Conservation (phyloP, 768 basidiomycete genomes). For the Podaxis sp. region DNA sequence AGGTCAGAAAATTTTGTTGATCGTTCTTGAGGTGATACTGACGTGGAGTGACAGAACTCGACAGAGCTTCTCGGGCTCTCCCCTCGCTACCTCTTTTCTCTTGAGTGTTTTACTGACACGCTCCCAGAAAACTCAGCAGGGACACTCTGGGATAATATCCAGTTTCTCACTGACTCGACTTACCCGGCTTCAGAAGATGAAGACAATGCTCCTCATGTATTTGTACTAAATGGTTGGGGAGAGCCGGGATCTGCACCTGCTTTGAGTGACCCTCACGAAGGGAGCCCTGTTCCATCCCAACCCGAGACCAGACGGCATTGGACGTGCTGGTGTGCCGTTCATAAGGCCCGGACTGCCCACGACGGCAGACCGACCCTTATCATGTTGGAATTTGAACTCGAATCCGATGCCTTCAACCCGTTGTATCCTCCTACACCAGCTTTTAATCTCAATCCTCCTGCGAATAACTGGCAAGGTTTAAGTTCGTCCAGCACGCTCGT, state of each 20-base stretch:
- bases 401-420: slow-evolving; percentile 67
- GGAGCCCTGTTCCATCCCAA: slow-evolving; percentile 16
- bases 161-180: slow-evolving; percentile 54
- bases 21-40: background rate
- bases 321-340: slow-evolving; percentile 71
- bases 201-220: slow-evolving; percentile 52
- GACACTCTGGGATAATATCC: slow-evolving; percentile 70
- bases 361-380: slow-evolving; percentile 36
- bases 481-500: background rate
- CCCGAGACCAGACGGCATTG: slow-evolving; percentile 33
- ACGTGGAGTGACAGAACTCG: slow-evolving; percentile 50
- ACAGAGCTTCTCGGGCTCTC: slow-evolving; percentile 73
- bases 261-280: slow-evolving; percentile 26
- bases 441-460: background rate
- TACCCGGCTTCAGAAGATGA: slow-evolving; percentile 40
- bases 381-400: slow-evolving; percentile 80
- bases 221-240: slow-evolving; percentile 69
- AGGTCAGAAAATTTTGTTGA: slow-evolving; percentile 40
- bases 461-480: background rate
- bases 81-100: slow-evolving; percentile 65
- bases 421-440: slow-evolving; percentile 47
- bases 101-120: slow-evolving; percentile 71
- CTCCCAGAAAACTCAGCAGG: slow-evolving; percentile 65
- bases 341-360: slow-evolving; percentile 40
- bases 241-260: slow-evolving; percentile 51